These are phyloP conservation scores for Zymoseptoria tritici DNA, from an alignment of 2,329 filamentous ascomycete genomes.

Conservation along the genomic window DNA sequence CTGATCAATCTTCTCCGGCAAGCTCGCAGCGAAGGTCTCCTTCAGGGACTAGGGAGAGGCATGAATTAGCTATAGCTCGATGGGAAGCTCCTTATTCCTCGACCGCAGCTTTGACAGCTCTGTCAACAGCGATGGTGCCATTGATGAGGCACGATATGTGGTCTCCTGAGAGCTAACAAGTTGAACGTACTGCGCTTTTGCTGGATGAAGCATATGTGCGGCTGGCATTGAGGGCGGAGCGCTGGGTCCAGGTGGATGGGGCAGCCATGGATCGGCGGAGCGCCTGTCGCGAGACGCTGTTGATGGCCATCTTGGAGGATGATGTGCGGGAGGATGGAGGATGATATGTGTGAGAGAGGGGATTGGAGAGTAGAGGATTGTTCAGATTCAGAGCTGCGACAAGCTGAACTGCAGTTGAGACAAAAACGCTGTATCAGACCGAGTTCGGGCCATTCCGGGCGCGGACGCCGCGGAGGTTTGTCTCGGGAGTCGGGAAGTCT, in stretches of 20 bases:
- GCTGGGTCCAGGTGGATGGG: constrained; percentile 51
- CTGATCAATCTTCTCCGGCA: constrained; percentile 96
- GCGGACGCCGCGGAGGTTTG: too few species aligned
- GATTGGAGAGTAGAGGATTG: constrained; percentile 1
- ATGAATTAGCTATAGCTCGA: constrained; percentile 3
- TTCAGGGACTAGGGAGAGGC: constrained; percentile 69
- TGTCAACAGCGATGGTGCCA: background rate
- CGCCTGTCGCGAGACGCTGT: constrained; percentile 53
- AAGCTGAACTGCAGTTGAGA: background rate
- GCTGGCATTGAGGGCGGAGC: constrained; percentile 68
- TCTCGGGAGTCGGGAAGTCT: too few species aligned
- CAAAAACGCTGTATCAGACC: background rate
- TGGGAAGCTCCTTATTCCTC: background rate
- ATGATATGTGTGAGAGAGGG: constrained; percentile 4
- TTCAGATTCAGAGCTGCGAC: background rate
- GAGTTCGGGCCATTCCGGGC: background rate
- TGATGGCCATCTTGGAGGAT: constrained; percentile 25
- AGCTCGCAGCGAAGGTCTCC: constrained; percentile 93
- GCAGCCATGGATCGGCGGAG: constrained; percentile 68
- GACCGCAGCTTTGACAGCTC: background rate
- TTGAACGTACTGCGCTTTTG: constrained; percentile 68
- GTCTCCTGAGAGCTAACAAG: background rate
- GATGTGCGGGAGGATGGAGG: constrained; percentile 14
- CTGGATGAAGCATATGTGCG: constrained; percentile 91
- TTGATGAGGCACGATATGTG: background rate